Evolutionary conservation across 495 filamentous ascomycete species (phyloP).

Genomic region (Podospora pseudopauciseta): DNA sequence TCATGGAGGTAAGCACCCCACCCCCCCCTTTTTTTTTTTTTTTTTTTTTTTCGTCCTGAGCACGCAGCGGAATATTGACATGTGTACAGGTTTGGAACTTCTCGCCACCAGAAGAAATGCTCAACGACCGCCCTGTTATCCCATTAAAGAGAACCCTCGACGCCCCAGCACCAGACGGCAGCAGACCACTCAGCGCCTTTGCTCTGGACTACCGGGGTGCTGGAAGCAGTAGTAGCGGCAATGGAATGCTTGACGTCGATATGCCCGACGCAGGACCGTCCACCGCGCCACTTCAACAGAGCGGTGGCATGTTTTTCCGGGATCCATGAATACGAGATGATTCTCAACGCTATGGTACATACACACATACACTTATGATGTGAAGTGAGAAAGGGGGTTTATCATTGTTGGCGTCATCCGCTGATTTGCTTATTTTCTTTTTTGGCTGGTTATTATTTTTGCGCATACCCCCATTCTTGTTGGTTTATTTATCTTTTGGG

Average conservation of each 20-base stretch:
- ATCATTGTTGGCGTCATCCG: not conserved
- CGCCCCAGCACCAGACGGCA: slow-evolving; percentile 34
- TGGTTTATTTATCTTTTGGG: not conserved
- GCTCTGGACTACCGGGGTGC: slow-evolving; percentile 28
- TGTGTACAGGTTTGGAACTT: slow-evolving; percentile 77
- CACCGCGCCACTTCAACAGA: slow-evolving; percentile 38
- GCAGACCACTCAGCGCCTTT: slow-evolving; percentile 37
- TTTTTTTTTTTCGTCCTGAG: slow-evolving; percentile 15
- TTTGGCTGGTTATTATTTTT: not conserved
- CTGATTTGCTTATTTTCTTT: not conserved
- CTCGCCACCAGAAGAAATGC: slow-evolving; percentile 73
- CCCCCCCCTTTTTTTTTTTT: too few species aligned
- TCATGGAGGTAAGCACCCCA: slow-evolving; percentile 83
- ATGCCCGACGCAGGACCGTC: slow-evolving; percentile 49
- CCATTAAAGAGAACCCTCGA: slow-evolving; percentile 35
- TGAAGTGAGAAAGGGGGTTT: not conserved
- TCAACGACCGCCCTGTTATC: slow-evolving; percentile 41
- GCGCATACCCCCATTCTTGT: not conserved
- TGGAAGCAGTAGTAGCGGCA: slow-evolving; percentile 14
- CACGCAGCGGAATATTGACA: slow-evolving; percentile 12
- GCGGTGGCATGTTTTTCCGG: slow-evolving; percentile 41
- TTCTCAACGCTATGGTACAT: not conserved
- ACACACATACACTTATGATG: not conserved
- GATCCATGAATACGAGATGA: slow-evolving; percentile 33
- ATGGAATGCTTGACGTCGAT: slow-evolving; percentile 37